Evolutionary conservation across 1,284 basidiomycete genomes (phyloP).

Genomic region (Somion occarium): DNA sequence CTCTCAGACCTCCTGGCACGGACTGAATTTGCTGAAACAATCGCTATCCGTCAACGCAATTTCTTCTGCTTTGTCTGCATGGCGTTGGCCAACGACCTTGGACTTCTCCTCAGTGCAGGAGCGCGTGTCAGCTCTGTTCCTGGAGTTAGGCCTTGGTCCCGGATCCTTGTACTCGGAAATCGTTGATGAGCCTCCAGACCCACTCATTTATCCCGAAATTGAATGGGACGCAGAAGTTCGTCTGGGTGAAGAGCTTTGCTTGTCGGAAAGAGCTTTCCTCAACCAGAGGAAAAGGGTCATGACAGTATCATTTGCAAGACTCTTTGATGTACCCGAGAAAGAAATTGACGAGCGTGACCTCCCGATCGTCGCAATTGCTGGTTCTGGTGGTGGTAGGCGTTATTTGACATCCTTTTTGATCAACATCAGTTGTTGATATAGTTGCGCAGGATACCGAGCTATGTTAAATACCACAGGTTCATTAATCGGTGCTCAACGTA

Average conservation of each 20-base stretch:
- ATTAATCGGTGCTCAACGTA: slow-evolving; percentile 28
- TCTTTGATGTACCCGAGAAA: slow-evolving; percentile 29
- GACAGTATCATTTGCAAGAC: slow-evolving; percentile 28
- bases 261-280: slow-evolving; percentile 33
- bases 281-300: slow-evolving; percentile 29
- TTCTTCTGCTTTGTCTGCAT: slow-evolving; percentile 21
- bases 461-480: slow-evolving; percentile 39
- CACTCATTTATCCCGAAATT: slow-evolving; percentile 31
- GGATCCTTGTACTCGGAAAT: slow-evolving; percentile 33
- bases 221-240: slow-evolving; percentile 38
- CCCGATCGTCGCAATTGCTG: slow-evolving; percentile 37
- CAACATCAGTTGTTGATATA: not conserved
- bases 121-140: slow-evolving; percentile 26
- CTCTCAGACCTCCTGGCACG: slow-evolving; percentile 17
- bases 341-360: slow-evolving; percentile 36
- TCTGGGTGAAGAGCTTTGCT: slow-evolving; percentile 32
- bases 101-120: slow-evolving; percentile 23
- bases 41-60: slow-evolving; percentile 22
- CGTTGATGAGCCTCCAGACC: slow-evolving; percentile 26
- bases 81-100: slow-evolving; percentile 28
- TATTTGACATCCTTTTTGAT: not conserved
- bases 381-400: slow-evolving; percentile 34
- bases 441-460: slow-evolving; percentile 29
- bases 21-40: slow-evolving; percentile 24
- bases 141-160: slow-evolving; percentile 31